Conservation (phyloP, 2,329 filamentous ascomycete genomes). For the Penicillium sp. region DNA sequence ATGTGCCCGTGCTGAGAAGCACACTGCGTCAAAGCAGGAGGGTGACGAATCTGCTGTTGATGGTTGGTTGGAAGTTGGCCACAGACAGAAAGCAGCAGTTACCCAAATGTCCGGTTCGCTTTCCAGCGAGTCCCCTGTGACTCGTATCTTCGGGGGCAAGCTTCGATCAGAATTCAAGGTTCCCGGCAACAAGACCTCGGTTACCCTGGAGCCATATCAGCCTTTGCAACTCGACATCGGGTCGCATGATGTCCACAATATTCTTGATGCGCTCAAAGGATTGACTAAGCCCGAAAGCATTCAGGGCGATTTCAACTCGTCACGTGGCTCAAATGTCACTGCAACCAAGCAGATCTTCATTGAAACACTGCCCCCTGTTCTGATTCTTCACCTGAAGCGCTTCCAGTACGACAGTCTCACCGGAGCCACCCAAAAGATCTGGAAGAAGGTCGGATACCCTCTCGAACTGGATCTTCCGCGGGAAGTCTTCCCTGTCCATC, state of each 20-base stretch:
- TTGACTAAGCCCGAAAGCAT: slow-evolving; percentile 82
- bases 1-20: slow-evolving; percentile 74
- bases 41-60: slow-evolving; percentile 50
- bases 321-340: slow-evolving; percentile 71
- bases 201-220: slow-evolving; percentile 91
- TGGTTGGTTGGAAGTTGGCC: slow-evolving; percentile 94
- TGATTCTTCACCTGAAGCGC: slow-evolving; percentile 93
- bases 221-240: slow-evolving; percentile 94
- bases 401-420: slow-evolving; percentile 91
- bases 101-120: slow-evolving; percentile 81
- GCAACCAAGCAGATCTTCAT: slow-evolving; percentile 96
- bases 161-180: slow-evolving; percentile 86
- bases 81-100: slow-evolving; percentile 81
- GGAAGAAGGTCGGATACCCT: slow-evolving; percentile 96
- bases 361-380: slow-evolving; percentile 82
- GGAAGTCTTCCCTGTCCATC: slow-evolving; percentile 79
- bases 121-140: slow-evolving; percentile 76
- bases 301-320: slow-evolving; percentile 79
- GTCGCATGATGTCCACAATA: slow-evolving; percentile 81
- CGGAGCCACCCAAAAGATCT: slow-evolving; percentile 88
- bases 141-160: slow-evolving; percentile 91
- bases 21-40: slow-evolving; percentile 46
- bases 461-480: slow-evolving; percentile 91
- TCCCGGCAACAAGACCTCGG: slow-evolving; percentile 82
- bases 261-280: slow-evolving; percentile 84